A percentile compares a stretch with the other conserved stretches of the same genome.
phyloP scores from a whole-genome alignment of 106 monocot species.

The Dioscorea alata region DNA sequence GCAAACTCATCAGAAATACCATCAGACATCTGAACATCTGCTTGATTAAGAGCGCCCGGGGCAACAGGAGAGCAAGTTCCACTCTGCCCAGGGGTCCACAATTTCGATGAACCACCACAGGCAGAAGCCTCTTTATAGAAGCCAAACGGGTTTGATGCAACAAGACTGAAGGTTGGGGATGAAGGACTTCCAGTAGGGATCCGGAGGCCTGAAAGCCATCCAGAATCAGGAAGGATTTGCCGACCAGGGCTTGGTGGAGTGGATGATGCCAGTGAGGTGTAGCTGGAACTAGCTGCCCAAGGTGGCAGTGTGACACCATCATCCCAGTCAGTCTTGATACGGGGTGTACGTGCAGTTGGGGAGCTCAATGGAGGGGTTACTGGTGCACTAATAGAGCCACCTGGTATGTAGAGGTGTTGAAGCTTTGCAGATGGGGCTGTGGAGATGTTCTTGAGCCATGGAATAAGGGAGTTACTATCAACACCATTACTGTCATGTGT shows the following conservation, averaged over 20 bases:
- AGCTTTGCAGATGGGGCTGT: slow-evolving; percentile 19
- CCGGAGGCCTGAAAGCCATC: slow-evolving; percentile 24
- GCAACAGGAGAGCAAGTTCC: slow-evolving; percentile 38
- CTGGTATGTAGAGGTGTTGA: slow-evolving; percentile 22
- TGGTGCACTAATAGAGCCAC: slow-evolving; percentile 61
- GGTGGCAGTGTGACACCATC: slow-evolving; percentile 15
- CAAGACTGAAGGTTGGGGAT: slow-evolving; percentile 53
- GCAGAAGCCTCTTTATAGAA: slow-evolving; percentile 27
- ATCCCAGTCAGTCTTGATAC: slow-evolving; percentile 32
- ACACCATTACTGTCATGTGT: slow-evolving; percentile 12
- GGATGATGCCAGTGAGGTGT: slow-evolving; percentile 28
- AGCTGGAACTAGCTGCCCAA: slow-evolving; percentile 16
- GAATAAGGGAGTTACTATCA: slow-evolving; percentile 32
- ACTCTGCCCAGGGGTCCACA: slow-evolving; percentile 53
- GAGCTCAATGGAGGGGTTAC: slow-evolving; percentile 66
- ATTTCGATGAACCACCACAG: slow-evolving; percentile 25
- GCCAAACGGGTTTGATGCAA: slow-evolving; percentile 42
- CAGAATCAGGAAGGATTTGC: slow-evolving; percentile 16
- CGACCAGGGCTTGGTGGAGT: slow-evolving; percentile 46
- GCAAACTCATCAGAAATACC: slow-evolving; percentile 49
- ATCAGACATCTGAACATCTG: slow-evolving; percentile 28
- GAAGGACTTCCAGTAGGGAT: slow-evolving; percentile 17
- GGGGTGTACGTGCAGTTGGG: slow-evolving; percentile 45
- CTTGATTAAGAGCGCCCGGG: slow-evolving; percentile 1
- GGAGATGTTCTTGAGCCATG: slow-evolving; percentile 50